phyloP scores from a whole-genome alignment of 345 rosid species.

The Boechera stricta region DNA sequence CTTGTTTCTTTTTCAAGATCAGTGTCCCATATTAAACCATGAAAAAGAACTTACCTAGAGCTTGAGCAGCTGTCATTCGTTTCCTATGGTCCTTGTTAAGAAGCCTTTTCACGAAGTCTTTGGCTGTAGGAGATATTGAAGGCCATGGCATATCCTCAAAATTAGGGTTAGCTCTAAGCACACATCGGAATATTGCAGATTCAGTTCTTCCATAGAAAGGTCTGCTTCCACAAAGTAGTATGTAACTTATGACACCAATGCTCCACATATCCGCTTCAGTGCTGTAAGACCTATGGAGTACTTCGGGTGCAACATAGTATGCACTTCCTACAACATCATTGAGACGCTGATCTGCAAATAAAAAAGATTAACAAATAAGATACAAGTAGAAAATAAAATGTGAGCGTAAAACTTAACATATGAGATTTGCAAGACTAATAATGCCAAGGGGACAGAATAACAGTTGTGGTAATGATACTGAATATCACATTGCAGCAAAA shows the following conservation, averaged over 20 bases:
- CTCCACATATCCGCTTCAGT: slow-evolving; percentile 99
- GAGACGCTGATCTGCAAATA: slow-evolving; percentile 79
- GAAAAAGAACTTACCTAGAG: slow-evolving; percentile 65
- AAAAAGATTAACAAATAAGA: neutral
- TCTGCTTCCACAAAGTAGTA: slow-evolving; percentile 93
- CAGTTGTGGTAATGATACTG: neutral
- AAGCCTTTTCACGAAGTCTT: slow-evolving; percentile 92
- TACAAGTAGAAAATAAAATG: neutral
- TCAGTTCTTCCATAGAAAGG: slow-evolving; percentile 97
- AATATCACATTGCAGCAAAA: slow-evolving; percentile 3
- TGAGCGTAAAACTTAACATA: neutral
- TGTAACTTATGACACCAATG: slow-evolving; percentile 90
- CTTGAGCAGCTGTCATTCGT: slow-evolving; percentile 97
- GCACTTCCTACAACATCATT: slow-evolving; percentile 99
- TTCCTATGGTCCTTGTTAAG: slow-evolving; percentile 93
- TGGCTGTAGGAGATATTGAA: slow-evolving; percentile 75
- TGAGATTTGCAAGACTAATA: neutral
- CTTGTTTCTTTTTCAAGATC: slow-evolving; percentile 29
- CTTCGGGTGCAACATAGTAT: slow-evolving; percentile 98
- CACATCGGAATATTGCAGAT: slow-evolving; percentile 96
- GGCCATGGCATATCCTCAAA: slow-evolving; percentile 97
- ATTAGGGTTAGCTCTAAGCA: slow-evolving; percentile 89
- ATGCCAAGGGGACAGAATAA: neutral
- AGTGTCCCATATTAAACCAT: neutral
- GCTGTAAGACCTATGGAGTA: slow-evolving; percentile 93